Percentiles rank a stretch among this genome's conserved stretches.
Evolutionary conservation across 495 filamentous ascomycete genomes (phyloP).

Genomic region (Aspergillus leporis): DNA sequence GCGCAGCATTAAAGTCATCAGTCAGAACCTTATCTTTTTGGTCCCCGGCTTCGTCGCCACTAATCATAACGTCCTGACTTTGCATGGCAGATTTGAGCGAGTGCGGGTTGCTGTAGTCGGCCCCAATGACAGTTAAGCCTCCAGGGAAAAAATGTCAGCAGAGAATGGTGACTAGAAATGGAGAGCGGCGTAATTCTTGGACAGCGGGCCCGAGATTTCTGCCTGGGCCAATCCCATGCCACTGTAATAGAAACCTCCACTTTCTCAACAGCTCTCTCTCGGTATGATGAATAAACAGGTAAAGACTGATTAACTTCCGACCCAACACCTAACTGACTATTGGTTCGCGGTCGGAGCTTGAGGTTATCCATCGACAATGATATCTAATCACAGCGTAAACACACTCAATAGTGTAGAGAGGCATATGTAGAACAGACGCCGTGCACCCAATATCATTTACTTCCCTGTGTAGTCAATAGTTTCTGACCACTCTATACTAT

Average conservation of each 20-base stretch:
- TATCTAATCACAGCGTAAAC: conserved; percentile 10
- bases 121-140: conserved; percentile 5
- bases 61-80: conserved; percentile 19
- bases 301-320: conserved; percentile 12
- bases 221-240: conserved; percentile 2
- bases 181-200: conserved; percentile 4
- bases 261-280: neutral
- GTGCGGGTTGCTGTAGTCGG: conserved; percentile 4
- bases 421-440: conserved; percentile 13
- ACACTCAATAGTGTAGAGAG: conserved; percentile 12
- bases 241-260: neutral
- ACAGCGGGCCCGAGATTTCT: neutral
- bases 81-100: conserved; percentile 16
- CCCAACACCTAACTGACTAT: conserved; percentile 14
- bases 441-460: conserved; percentile 11
- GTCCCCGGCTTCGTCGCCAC: neutral
- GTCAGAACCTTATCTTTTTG: no score
- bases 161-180: conserved; percentile 6
- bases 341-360: conserved; percentile 15
- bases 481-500: conserved; percentile 14
- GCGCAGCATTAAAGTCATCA: no score
- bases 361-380: conserved; percentile 16
- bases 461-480: conserved; percentile 13
- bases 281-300: conserved; percentile 18
- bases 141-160: neutral